Base-by-base conservation (phyloP, 257 asterid species). In the Scutellaria barbata region DNA sequence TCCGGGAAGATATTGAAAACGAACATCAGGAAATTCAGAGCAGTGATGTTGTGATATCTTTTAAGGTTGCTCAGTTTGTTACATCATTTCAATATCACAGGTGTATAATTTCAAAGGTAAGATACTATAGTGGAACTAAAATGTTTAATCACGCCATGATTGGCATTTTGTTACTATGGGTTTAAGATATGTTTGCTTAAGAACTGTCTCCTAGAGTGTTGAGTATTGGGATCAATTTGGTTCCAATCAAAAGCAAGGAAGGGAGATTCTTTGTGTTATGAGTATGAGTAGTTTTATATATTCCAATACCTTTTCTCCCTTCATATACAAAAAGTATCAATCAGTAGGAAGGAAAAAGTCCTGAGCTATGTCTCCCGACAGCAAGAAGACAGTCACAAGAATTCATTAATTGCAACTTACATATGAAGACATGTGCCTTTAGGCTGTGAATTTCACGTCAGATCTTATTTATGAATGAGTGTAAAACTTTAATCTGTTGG, bases 21-120 rank as follows among this genome's bases (percentile, higher is more conserved):
- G 99, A 94, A 66, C 91, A 80, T 75, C 96, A 77, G 71, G 86
- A 88, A 55, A 62, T 94, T 78, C 92, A 89, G 73, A 87, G 81
- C 77, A 78, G 81, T 58, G 99, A 94, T 77, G 70, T 94, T 51
- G 72, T 88, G 63, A 75, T 80, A 54, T 94, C 89, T 83, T 91
- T 94, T 81, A 80, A 85, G 50, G 95, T 91, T 78, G 95, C 96
- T 69, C 88, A 81, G 71, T 94, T 94, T 83, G 87, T 85, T 74
- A 83, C 89, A 66, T 84, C 98, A 60, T 94, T 89, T 76, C 99
- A 91, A 70, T 91, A 86, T 83, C 83, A 85, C 88, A 94, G 84
- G 84, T 80, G 84, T 68, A 66, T 76, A 72, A 79, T 55, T 69
- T 48, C 73, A 47, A 80, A 83, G 98, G 97, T 93, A 80, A 80